These are phyloP conservation scores for Morella rubra DNA, from an alignment of 306 rosid species.

Conservation along the genomic window DNA sequence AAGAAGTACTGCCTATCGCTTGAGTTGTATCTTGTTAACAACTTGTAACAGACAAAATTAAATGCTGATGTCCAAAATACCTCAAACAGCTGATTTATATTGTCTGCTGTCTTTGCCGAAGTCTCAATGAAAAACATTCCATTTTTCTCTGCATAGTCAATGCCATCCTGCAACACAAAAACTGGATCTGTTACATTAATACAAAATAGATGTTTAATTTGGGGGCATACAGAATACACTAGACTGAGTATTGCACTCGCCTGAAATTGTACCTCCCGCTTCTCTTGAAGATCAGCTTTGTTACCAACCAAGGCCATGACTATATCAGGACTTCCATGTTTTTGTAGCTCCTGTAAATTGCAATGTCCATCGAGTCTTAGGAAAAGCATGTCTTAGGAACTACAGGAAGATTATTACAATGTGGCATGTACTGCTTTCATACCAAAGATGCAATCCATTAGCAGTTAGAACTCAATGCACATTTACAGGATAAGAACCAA, in stretches of 20 bases:
- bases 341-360: constrained; percentile 75
- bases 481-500: not conserved
- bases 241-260: constrained; percentile 40
- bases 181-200: constrained; percentile 1
- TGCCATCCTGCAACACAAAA: constrained; percentile 62
- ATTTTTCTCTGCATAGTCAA: constrained; percentile 86
- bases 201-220: constrained; percentile 13
- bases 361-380: constrained; percentile 29
- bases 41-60: too few relatives aligned
- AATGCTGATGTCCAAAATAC: constrained; percentile 40
- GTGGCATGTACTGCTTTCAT: not conserved
- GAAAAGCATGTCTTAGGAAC: constrained; percentile 10
- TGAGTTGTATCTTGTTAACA: not conserved
- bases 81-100: constrained; percentile 94
- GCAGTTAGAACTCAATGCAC: not conserved
- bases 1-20: not conserved
- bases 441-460: not conserved
- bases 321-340: constrained; percentile 93
- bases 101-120: constrained; percentile 98
- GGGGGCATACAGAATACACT: not conserved
- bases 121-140: constrained; percentile 99
- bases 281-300: constrained; percentile 92
- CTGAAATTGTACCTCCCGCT: constrained; percentile 77
- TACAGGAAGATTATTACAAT: constrained; percentile 8
- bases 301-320: constrained; percentile 94